Percentiles rank a stretch among this genome's conserved stretches.
Evolutionary conservation across 108 stramenopile genomes (phyloP).

Genomic region (Hondaea fermentalgiana): DNA sequence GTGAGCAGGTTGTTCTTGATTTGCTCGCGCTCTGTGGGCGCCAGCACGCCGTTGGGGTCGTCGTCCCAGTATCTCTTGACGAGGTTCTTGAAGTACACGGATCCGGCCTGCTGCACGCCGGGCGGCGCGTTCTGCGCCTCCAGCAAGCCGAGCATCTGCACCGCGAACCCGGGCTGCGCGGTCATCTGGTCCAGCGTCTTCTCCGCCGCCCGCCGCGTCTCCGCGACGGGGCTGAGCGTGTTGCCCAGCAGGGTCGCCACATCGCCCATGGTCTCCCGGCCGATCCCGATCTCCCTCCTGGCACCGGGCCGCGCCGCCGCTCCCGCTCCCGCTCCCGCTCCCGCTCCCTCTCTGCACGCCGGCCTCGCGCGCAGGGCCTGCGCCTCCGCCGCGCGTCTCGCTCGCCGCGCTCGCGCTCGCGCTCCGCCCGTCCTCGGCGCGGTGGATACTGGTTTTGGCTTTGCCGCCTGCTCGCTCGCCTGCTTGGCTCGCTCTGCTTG

Average conservation of each 20-base stretch:
- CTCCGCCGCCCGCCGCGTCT: conserved; percentile 1
- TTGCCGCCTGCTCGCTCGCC: too few relatives aligned
- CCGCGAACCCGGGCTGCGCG: neutral
- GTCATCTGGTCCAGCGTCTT: neutral
- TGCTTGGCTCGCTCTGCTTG: too few relatives aligned
- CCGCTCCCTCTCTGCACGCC: too few relatives aligned
- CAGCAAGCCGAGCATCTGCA: neutral
- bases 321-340: too few relatives aligned
- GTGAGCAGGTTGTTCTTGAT: conserved; percentile 87
- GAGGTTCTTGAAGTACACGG: conserved; percentile 92
- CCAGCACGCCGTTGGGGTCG: conserved; percentile 8
- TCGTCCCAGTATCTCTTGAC: conserved; percentile 83
- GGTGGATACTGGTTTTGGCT: too few relatives aligned
- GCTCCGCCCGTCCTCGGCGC: too few relatives aligned
- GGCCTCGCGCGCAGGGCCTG: too few relatives aligned
- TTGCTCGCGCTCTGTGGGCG: conserved; percentile 58
- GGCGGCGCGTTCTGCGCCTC: neutral
- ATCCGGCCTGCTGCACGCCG: conserved; percentile 42
- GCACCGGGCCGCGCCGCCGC: too few relatives aligned
- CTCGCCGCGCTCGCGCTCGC: too few relatives aligned
- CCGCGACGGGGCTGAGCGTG: neutral
- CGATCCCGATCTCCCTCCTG: too few relatives aligned
- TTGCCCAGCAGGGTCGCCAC: neutral
- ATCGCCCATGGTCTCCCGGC: neutral
- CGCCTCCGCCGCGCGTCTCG: too few relatives aligned